These are phyloP conservation scores for Apiotrichum laibachii DNA, from an alignment of 1,284 basidiomycete species.

Conservation along the genomic window DNA sequence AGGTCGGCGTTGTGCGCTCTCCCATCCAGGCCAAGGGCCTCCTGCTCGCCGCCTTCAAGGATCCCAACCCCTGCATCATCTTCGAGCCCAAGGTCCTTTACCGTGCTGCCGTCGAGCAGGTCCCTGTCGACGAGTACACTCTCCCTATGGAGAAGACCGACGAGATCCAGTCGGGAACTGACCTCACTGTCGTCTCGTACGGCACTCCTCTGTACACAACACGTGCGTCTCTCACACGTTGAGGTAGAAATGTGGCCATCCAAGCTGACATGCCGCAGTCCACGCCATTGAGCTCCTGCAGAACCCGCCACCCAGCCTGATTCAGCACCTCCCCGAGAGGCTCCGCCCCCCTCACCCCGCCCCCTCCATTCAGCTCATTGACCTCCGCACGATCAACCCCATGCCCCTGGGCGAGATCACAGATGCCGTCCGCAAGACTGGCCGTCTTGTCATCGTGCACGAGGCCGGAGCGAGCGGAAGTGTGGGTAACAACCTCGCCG, in stretches of 20 bases:
- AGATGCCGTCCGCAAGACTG: conserved; percentile 78
- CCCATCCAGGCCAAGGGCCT: conserved; percentile 94
- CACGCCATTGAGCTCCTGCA: conserved; percentile 43
- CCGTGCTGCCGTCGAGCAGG: conserved; percentile 69
- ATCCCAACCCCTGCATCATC: conserved; percentile 89
- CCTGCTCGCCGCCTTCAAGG: conserved; percentile 76
- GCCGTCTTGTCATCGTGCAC: conserved; percentile 82
- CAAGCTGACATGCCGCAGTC: conserved; percentile 37
- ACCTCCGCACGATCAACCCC: conserved; percentile 82
- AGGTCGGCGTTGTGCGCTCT: conserved; percentile 88
- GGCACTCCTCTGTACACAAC: conserved; percentile 90
- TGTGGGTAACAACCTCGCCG: conserved; percentile 80
- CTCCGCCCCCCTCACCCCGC: conserved; percentile 63
- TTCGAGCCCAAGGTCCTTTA: conserved; percentile 77
- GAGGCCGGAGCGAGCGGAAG: conserved; percentile 82
- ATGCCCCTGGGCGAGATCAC: conserved; percentile 78
- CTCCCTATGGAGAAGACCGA: conserved; percentile 79
- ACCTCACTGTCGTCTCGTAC: conserved; percentile 85
- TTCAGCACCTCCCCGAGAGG: conserved; percentile 64
- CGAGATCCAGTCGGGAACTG: conserved; percentile 66
- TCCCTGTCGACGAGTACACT: conserved; percentile 80
- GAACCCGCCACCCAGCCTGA: conserved; percentile 64
- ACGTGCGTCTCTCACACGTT: conserved; percentile 56
- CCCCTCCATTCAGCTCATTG: conserved; percentile 73
- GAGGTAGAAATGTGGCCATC: conserved; percentile 58